Conservation (phyloP, 2,329 filamentous ascomycete species). For the Scedosporium dehoogii region DNA sequence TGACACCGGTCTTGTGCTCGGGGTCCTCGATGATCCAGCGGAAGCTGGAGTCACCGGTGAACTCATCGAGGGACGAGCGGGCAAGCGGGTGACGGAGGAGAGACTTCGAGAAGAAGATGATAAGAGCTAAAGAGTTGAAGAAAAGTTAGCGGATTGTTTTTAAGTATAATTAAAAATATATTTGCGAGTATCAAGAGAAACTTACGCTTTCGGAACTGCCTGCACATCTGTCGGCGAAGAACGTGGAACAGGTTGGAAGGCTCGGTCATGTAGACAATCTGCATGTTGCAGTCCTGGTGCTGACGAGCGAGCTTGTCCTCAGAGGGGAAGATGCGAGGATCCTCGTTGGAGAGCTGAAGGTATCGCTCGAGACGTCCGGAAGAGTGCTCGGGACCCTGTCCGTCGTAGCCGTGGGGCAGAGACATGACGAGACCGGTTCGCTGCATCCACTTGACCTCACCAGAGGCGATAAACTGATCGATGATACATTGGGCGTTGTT, state of each 20-base stretch:
- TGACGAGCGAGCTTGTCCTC: conserved; percentile 87
- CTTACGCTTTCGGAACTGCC: conserved; percentile 98
- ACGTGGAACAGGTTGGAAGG: conserved; percentile 95
- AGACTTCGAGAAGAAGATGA: conserved; percentile 98
- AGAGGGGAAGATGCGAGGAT: conserved; percentile 84
- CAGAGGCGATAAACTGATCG: conserved; percentile 96
- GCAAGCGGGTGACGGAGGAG: conserved; percentile 89
- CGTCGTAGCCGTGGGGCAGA: conserved; percentile 94
- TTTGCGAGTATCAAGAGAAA: conserved; percentile 13
- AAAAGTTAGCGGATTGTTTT: conserved; percentile 10
- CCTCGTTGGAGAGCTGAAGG: conserved; percentile 94
- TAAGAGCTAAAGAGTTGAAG: conserved; percentile 50
- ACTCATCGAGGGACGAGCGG: conserved; percentile 82
- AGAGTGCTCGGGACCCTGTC: conserved; percentile 96
- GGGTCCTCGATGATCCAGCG: conserved; percentile 91
- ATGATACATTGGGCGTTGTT: conserved; percentile 99
- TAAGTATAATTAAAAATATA: conserved; percentile 4
- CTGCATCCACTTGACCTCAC: conserved; percentile 98
- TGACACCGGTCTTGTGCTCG: conserved; percentile 64
- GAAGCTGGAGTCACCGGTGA: conserved; percentile 87
- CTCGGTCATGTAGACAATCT: conserved; percentile 94
- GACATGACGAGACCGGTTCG: conserved; percentile 94
- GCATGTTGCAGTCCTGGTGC: conserved; percentile 99
- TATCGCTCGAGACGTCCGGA: conserved; percentile 96
- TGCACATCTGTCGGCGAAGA: conserved; percentile 93